These are phyloP conservation scores for Coemansia sp. DNA, from an alignment of 192 early-diverging fungal genomes.

Conservation along the genomic window DNA sequence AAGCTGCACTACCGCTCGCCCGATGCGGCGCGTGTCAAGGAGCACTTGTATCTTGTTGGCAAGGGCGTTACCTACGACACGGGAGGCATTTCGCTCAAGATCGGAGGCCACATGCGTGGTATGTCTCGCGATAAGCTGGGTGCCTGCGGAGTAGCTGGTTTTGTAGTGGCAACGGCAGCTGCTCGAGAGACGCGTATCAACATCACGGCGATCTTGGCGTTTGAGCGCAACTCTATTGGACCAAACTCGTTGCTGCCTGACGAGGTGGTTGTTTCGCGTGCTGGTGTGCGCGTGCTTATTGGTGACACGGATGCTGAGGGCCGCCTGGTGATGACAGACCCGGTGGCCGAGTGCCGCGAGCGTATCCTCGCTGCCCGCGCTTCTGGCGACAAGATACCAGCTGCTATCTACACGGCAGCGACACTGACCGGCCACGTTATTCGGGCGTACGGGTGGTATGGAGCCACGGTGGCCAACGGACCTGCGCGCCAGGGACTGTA, in stretches of 20 bases:
- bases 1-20: constrained; percentile 61
- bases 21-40: constrained; percentile 66
- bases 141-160: constrained; percentile 77
- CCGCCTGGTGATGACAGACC: constrained; percentile 83
- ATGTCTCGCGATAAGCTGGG: constrained; percentile 93
- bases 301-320: constrained; percentile 91
- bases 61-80: constrained; percentile 93
- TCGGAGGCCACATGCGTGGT: constrained; percentile 74
- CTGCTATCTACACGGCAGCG: constrained; percentile 73
- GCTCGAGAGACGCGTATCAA: constrained; percentile 64
- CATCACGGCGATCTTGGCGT: constrained; percentile 66
- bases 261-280: constrained; percentile 74
- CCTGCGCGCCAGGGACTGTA: constrained; percentile 62
- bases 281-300: constrained; percentile 72
- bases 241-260: constrained; percentile 78
- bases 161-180: constrained; percentile 67
- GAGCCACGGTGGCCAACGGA: constrained; percentile 72
- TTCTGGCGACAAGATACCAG: constrained; percentile 41
- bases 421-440: constrained; percentile 85
- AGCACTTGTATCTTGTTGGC: constrained; percentile 77
- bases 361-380: constrained; percentile 58
- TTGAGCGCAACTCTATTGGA: constrained; percentile 82
- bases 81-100: constrained; percentile 84
- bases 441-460: constrained; percentile 73
- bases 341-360: constrained; percentile 72